phyloP scores from a whole-genome alignment of 2,329 filamentous ascomycete genomes.

The Fusarium sp. region DNA sequence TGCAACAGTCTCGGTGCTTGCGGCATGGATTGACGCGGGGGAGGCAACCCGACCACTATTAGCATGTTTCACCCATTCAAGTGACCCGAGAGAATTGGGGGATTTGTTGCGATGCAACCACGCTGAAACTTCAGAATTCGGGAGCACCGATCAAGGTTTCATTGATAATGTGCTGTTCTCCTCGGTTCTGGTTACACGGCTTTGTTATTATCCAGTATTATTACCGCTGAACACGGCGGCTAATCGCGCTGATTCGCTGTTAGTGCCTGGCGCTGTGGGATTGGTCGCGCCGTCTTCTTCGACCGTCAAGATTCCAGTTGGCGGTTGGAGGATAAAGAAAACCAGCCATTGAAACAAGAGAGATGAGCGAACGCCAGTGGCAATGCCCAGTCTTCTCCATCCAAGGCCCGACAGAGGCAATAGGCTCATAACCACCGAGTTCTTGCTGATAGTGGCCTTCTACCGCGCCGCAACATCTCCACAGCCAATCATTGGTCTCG shows the following conservation, averaged over 20 bases:
- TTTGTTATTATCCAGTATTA: constrained; percentile 19
- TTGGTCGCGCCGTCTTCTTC: constrained; percentile 36
- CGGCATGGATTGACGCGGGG: constrained; percentile 39
- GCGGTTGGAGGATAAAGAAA: constrained; percentile 41
- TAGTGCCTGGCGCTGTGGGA: constrained; percentile 22
- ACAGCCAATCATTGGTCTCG: constrained; percentile 17
- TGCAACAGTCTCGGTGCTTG: constrained; percentile 12
- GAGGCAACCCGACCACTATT: constrained; percentile 38
- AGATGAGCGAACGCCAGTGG: constrained; percentile 13
- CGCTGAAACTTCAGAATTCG: constrained; percentile 38
- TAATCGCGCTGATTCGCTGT: constrained; percentile 21
- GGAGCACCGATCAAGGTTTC: constrained; percentile 24
- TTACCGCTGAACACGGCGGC: constrained; percentile 34
- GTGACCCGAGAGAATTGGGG: constrained; percentile 16
- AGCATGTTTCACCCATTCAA: constrained; percentile 41
- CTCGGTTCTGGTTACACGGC: not conserved
- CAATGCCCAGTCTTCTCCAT: constrained; percentile 13
- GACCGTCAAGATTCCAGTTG: constrained; percentile 27
- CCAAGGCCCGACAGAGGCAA: not conserved
- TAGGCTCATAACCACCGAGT: constrained; percentile 13
- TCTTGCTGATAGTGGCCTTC: constrained; percentile 9
- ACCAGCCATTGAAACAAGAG: constrained; percentile 30
- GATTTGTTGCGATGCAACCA: constrained; percentile 39
- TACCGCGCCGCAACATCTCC: not conserved
- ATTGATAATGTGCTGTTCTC: constrained; percentile 1